Evolutionary conservation across 768 basidiomycete genomes (phyloP).

Genomic region (Lactarius quietus): DNA sequence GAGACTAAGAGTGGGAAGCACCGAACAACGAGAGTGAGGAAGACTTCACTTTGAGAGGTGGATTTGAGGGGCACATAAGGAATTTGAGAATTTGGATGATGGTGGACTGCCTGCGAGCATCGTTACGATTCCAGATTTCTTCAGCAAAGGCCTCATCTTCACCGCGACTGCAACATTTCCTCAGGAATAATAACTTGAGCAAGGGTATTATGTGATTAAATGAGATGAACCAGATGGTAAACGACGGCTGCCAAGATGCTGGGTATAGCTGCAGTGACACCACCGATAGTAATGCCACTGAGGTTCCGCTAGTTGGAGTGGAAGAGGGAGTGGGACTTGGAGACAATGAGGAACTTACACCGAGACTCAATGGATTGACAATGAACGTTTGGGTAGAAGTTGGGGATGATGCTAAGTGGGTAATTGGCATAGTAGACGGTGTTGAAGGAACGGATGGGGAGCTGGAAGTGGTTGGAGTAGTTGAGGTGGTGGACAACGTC

Average conservation of each 20-base stretch:
- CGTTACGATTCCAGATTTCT: constrained; percentile 47
- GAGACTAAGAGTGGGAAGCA: too few relatives aligned
- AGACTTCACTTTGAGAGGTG: too few relatives aligned
- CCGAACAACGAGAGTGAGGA: too few relatives aligned
- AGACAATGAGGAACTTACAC: constrained; percentile 6
- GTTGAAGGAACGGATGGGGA: neutral
- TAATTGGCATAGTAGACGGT: neutral
- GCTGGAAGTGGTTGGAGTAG: neutral
- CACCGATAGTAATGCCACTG: constrained; percentile 34
- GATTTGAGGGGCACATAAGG: too few relatives aligned
- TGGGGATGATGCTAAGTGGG: neutral
- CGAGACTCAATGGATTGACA: neutral
- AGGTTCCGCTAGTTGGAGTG: constrained; percentile 14
- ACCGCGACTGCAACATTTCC: constrained; percentile 30
- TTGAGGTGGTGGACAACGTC: neutral
- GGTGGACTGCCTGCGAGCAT: constrained; percentile 64
- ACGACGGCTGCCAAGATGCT: constrained; percentile 34
- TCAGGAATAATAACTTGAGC: constrained; percentile 15
- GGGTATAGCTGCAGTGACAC: constrained; percentile 35
- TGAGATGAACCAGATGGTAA: constrained; percentile 36
- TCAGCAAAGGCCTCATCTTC: constrained; percentile 34
- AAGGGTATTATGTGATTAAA: neutral
- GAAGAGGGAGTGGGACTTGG: constrained; percentile 10
- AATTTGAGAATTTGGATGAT: too few relatives aligned
- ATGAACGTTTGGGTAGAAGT: constrained; percentile 7